phyloP scores from a whole-genome alignment of 169 alveolate species.

The Hepatocystis sp. region DNA sequence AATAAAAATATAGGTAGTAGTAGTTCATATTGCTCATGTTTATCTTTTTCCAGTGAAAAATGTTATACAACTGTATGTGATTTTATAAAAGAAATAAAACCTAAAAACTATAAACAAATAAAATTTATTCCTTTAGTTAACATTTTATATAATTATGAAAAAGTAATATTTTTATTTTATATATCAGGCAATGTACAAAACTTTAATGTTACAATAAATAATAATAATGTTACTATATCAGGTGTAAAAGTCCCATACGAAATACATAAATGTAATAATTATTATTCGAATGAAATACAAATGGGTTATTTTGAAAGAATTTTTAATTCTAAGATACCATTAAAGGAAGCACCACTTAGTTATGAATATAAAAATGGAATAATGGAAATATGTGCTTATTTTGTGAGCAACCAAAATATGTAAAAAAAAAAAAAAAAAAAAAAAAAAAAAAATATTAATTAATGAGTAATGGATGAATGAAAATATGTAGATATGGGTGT shows the following conservation, averaged over 20 bases:
- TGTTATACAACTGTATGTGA: background rate
- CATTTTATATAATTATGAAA: slow-evolving; percentile 60
- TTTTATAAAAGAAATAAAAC: slow-evolving; percentile 68
- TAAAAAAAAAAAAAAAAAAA: too few relatives aligned
- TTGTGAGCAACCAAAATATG: too few relatives aligned
- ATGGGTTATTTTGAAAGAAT: slow-evolving; percentile 59
- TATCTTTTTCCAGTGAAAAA: too few relatives aligned
- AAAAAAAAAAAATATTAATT: too few relatives aligned
- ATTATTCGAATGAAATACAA: slow-evolving; percentile 61
- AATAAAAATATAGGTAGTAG: background rate
- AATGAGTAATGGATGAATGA: too few relatives aligned
- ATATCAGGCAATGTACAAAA: slow-evolving; percentile 64
- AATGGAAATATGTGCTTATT: slow-evolving; percentile 33
- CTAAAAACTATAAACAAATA: background rate
- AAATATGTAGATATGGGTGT: too few relatives aligned
- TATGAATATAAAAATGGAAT: slow-evolving; percentile 64
- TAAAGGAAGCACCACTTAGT: slow-evolving; percentile 25
- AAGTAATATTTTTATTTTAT: slow-evolving; percentile 57
- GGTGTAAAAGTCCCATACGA: slow-evolving; percentile 67
- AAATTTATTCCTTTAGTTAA: slow-evolving; percentile 59
- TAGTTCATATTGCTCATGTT: background rate
- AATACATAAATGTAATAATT: slow-evolving; percentile 13
- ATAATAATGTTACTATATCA: slow-evolving; percentile 67
- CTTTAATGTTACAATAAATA: slow-evolving; percentile 19
- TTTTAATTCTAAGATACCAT: slow-evolving; percentile 25